phyloP scores from a whole-genome alignment of 768 basidiomycete species.

The Pulveroboletus sp. region DNA sequence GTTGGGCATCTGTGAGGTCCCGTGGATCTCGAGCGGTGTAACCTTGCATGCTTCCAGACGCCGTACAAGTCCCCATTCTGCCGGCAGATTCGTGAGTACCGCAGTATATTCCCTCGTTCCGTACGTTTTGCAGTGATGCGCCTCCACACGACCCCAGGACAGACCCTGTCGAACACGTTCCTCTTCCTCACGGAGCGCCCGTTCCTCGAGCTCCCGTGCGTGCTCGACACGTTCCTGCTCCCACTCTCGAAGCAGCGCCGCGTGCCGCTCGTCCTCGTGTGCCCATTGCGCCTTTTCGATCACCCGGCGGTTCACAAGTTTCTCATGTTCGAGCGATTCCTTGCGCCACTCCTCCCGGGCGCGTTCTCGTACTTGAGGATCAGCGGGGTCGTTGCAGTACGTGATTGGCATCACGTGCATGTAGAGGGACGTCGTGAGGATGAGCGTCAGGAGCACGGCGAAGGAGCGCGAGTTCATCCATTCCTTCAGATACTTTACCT shows the following conservation, averaged over 20 bases:
- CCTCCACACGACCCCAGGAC: constrained; percentile 18
- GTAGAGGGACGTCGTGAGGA: constrained; percentile 1
- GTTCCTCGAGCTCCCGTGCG: constrained; percentile 14
- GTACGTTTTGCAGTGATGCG: constrained; percentile 26
- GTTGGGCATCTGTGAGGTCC: constrained; percentile 10
- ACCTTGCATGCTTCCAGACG: constrained; percentile 25
- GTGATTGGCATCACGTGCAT: constrained; percentile 10
- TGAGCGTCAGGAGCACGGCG: background rate
- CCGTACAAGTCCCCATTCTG: constrained; percentile 10
- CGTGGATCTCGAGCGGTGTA: constrained; percentile 26
- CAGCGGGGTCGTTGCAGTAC: constrained; percentile 17
- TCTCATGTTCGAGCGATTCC: constrained; percentile 18
- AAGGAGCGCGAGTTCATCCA: background rate
- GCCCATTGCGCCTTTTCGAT: constrained; percentile 15
- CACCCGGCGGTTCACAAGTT: constrained; percentile 7
- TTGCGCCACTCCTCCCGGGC: constrained; percentile 19
- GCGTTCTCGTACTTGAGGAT: constrained; percentile 19
- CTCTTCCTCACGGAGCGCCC: constrained; percentile 14
- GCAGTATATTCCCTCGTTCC: constrained; percentile 31
- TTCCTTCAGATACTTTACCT: background rate
- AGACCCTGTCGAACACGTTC: constrained; percentile 21
- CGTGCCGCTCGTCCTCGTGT: constrained; percentile 16
- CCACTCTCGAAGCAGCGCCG: constrained; percentile 13
- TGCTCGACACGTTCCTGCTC: constrained; percentile 17
- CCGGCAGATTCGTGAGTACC: constrained; percentile 26